Base-by-base conservation (phyloP, 345 rosid genomes). In the Limnanthes douglasii region DNA sequence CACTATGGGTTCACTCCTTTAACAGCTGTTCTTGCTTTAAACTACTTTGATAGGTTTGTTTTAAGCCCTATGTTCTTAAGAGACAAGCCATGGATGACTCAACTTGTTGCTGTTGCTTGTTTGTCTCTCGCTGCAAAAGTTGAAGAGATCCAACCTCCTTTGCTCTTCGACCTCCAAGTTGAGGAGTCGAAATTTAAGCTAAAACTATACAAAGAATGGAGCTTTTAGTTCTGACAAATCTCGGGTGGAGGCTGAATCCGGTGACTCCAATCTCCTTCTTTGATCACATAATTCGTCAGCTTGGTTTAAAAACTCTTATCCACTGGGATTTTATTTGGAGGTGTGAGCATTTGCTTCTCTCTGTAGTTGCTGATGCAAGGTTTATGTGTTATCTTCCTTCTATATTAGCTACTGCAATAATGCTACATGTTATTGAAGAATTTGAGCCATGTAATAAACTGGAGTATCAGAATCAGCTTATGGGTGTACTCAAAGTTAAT, bases 301-400 rank as follows among this genome's bases (percentile, higher is more conserved):
- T 56, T 45, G 80, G 76, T 45, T 46, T 65, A 42, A 62, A 55
- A 51, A 67, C 54, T 43, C 50, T 65, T 22, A 54, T 51, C 47
- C 80, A 71, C 42, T 64, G 69, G 64, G 90, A 79, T 43, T 88
- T 88, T 56, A 45, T 75, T 34, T 42, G 51, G 38, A 64, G 73
- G 53, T 78, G 93, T 60, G 97, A 88, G 61, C 68, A 52, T 45
- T 45, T 78, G 45, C 69, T 88, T 52, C 86, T 88, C 55, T 62
- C 70, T 21, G 57, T 75, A 47, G 57, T 82, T 51, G 56, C 70
- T 34, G 97, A 88, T 73, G 50, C 75, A 38, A 69, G 86, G 60
- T 68, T 67, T 47, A 38, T 71, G 43, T 37, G 59, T 15, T 73
- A 42, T 48, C 62, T 51, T 10, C 76, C 97, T 18, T 88, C 95